Evolutionary conservation across 495 filamentous ascomycete species (phyloP).

Genomic region (Jackrogersella minutella): DNA sequence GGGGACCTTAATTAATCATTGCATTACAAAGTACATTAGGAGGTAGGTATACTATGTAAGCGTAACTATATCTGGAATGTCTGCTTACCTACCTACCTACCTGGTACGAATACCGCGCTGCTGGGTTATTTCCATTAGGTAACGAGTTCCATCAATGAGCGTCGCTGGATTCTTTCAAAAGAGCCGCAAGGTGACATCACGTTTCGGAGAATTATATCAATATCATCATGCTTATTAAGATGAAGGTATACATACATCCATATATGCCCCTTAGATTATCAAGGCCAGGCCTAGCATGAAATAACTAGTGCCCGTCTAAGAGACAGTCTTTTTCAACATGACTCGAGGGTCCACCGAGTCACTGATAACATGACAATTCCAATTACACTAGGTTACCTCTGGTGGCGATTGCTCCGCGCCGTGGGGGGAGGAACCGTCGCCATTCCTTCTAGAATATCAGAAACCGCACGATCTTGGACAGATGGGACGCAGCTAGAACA

Average conservation of each 20-base stretch:
- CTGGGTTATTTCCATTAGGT: conserved; percentile 6
- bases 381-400: too few species aligned
- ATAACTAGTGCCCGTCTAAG: too few species aligned
- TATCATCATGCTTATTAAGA: background rate
- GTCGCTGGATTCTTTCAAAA: background rate
- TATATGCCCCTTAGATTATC: too few species aligned
- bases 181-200: conserved; percentile 26
- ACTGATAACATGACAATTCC: too few species aligned
- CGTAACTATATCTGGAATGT: too few species aligned
- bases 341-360: too few species aligned
- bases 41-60: too few species aligned
- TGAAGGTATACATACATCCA: background rate
- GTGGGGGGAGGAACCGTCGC: background rate
- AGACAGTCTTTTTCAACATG: too few species aligned
- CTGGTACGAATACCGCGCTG: background rate
- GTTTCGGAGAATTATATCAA: background rate
- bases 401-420: background rate
- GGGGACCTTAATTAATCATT: too few species aligned
- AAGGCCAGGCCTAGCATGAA: too few species aligned
- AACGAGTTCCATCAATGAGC: background rate
- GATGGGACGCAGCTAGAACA: background rate
- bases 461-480: background rate
- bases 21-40: too few species aligned
- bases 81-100: background rate
- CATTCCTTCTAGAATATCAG: conserved; percentile 2